A percentile compares a stretch with the other conserved stretches of the same genome.
Evolutionary conservation across 345 rosid genomes (phyloP).

Genomic region (Melaleuca alternifolia): DNA sequence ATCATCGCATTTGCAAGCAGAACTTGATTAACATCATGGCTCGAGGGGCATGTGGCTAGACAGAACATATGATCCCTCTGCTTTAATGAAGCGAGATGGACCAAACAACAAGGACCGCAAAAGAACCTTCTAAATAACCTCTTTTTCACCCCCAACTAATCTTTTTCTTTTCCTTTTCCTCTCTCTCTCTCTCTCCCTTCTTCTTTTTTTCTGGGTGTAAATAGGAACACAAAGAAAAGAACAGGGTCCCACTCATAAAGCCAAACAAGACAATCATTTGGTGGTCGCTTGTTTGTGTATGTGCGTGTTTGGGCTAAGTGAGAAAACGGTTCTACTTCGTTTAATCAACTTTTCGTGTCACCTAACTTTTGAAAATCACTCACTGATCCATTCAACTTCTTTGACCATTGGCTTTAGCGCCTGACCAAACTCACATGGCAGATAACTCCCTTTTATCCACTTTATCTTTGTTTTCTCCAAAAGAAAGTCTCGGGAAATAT

Average conservation of each 20-base stretch:
- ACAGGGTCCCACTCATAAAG: not conserved
- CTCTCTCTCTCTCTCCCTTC: not conserved
- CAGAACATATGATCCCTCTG: not conserved
- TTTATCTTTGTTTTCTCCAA: not conserved
- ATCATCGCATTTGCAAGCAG: not conserved
- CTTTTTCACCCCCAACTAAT: not conserved
- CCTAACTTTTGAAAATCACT: constrained; percentile 5
- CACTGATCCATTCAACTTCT: not conserved
- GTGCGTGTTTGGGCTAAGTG: not conserved
- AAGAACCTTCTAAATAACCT: not conserved
- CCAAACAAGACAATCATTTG: not conserved
- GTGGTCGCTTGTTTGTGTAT: not conserved
- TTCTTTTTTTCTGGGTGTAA: not conserved
- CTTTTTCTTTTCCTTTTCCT: not conserved
- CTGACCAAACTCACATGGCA: not conserved
- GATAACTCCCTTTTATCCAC: not conserved
- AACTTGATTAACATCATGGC: not conserved
- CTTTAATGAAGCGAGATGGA: not conserved
- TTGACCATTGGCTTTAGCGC: constrained; percentile 8
- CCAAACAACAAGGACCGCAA: not conserved
- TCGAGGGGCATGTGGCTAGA: not conserved
- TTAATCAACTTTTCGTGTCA: not conserved
- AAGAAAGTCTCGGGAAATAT: not conserved
- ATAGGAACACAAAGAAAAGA: not conserved
- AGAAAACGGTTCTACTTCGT: not conserved